Evolutionary conservation across 345 rosid species (phyloP).

Genomic region (Gossypium herbaceum): DNA sequence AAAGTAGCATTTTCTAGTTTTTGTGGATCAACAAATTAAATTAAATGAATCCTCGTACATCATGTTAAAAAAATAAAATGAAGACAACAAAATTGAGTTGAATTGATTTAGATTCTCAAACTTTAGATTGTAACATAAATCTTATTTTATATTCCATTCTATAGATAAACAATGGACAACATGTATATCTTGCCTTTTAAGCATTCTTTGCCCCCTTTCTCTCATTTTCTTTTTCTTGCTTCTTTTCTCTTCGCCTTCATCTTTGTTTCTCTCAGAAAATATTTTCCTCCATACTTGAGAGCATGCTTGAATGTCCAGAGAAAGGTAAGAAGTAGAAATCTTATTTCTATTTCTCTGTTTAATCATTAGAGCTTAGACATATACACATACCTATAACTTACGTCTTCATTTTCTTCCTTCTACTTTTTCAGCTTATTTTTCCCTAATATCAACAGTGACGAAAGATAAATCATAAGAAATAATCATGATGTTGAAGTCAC

Average conservation of each 20-base stretch:
- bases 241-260: neutral
- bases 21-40: neutral
- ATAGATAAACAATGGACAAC: conserved; percentile 18
- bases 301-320: conserved; percentile 99
- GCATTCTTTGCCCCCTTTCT: conserved; percentile 37
- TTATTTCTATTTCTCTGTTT: conserved; percentile 1
- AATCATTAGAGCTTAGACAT: neutral
- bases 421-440: neutral
- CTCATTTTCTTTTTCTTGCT: conserved; percentile 27
- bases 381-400: neutral
- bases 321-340: conserved; percentile 57
- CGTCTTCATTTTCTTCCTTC: neutral
- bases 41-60: conserved; percentile 19
- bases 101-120: too few relatives aligned
- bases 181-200: conserved; percentile 75
- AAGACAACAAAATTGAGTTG: too few relatives aligned
- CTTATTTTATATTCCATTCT: conserved; percentile 14
- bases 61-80: neutral
- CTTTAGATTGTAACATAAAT: neutral
- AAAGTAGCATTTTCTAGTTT: too few relatives aligned
- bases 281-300: conserved; percentile 29
- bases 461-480: neutral
- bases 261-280: conserved; percentile 16
- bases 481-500: too few relatives aligned
- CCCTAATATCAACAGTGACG: neutral